Conservation (phyloP, 306 rosid genomes). For the Cucurbita maxima region DNA sequence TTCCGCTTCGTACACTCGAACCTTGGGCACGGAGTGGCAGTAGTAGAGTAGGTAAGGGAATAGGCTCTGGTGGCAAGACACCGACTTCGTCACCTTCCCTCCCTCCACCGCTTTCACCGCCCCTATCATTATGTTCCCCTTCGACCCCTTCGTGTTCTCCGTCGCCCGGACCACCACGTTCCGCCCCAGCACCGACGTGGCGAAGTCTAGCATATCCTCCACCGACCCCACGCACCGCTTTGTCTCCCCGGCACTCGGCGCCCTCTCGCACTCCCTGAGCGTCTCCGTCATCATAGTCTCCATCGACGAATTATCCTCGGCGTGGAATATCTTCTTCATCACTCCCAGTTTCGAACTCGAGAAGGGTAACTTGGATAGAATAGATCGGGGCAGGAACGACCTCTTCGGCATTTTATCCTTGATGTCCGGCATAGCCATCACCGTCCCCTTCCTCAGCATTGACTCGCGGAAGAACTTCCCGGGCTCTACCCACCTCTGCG, state of each 20-base stretch:
- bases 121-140: conserved; percentile 42
- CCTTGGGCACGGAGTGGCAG: conserved; percentile 91
- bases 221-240: conserved; percentile 75
- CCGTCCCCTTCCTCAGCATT: conserved; percentile 51
- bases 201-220: conserved; percentile 91
- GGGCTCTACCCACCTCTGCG: conserved; percentile 73
- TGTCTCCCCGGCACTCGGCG: conserved; percentile 56
- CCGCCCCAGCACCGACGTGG: conserved; percentile 69
- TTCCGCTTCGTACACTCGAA: conserved; percentile 86
- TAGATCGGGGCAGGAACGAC: conserved; percentile 78
- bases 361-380: conserved; percentile 69
- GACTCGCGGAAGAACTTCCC: conserved; percentile 86
- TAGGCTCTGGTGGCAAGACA: conserved; percentile 89
- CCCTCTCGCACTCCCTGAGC: conserved; percentile 64
- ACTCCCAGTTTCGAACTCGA: conserved; percentile 41
- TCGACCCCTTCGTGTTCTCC: conserved; percentile 48
- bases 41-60: conserved; percentile 81
- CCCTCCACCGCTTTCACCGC: conserved; percentile 55
- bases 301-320: conserved; percentile 65
- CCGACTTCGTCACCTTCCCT: conserved; percentile 68
- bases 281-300: conserved; percentile 52
- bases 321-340: conserved; percentile 53
- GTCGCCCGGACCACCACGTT: conserved; percentile 52
- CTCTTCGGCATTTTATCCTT: conserved; percentile 80
- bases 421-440: conserved; percentile 81